These are phyloP conservation scores for Beauveria medogensis DNA, from an alignment of 2,329 filamentous ascomycete species.

Conservation along the genomic window DNA sequence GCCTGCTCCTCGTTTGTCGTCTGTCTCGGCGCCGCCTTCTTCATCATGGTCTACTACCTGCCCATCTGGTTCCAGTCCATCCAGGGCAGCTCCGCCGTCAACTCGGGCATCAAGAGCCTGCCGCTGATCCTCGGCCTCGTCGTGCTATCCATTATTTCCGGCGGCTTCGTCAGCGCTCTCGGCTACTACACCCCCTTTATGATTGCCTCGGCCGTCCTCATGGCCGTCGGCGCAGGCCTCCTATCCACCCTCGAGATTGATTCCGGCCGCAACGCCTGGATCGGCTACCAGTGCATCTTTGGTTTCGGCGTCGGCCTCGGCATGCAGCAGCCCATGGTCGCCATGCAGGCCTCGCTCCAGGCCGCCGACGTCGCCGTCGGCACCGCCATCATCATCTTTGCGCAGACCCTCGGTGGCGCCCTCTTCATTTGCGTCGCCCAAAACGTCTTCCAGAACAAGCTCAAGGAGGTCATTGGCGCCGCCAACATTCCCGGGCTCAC, in stretches of 20 bases:
- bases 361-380: conserved; percentile 37
- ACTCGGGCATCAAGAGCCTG: conserved; percentile 13
- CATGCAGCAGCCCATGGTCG: conserved; percentile 37
- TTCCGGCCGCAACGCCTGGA: conserved; percentile 10
- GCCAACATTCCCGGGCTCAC: conserved; percentile 28
- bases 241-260: conserved; percentile 24
- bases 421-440: conserved; percentile 45
- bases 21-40: conserved; percentile 20
- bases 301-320: conserved; percentile 34
- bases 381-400: conserved; percentile 38
- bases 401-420: conserved; percentile 34
- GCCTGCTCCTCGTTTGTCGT: conserved; percentile 24
- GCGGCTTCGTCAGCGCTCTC: neutral
- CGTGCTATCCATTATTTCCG: conserved; percentile 13
- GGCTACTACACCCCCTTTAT: conserved; percentile 21
- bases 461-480: conserved; percentile 30
- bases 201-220: conserved; percentile 21
- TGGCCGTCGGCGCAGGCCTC: conserved; percentile 26
- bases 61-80: conserved; percentile 41
- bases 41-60: conserved; percentile 31
- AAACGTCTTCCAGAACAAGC: conserved; percentile 40
- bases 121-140: conserved; percentile 14
- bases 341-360: conserved; percentile 36
- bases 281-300: conserved; percentile 29
- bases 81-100: conserved; percentile 18